Evolutionary conservation across 345 rosid species (phyloP).

Genomic region (Eucalyptus decipiens): DNA sequence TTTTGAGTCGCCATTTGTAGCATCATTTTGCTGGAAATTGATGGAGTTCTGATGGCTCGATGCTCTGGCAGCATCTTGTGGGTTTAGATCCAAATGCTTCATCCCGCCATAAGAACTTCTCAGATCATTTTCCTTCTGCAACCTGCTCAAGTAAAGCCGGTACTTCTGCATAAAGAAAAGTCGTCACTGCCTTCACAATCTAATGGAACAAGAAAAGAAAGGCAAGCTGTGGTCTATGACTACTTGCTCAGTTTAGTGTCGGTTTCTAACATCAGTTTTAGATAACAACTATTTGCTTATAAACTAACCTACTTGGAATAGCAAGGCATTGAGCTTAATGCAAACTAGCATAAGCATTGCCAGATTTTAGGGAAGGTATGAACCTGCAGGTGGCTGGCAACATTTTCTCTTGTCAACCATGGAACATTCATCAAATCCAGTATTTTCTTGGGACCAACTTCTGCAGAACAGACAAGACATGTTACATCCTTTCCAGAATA

Average conservation of each 20-base stretch:
- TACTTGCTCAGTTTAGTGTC: background rate
- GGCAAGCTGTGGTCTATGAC: background rate
- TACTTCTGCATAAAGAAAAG: constrained; percentile 57
- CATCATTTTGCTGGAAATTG: constrained; percentile 19
- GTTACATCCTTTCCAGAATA: background rate
- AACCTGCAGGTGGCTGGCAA: constrained; percentile 97
- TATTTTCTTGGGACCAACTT: constrained; percentile 95
- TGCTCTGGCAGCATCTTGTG: constrained; percentile 24
- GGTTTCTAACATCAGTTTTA: background rate
- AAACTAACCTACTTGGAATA: background rate
- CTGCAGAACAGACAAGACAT: constrained; percentile 17
- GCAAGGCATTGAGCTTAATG: background rate
- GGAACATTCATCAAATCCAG: constrained; percentile 95
- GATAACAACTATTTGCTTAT: background rate
- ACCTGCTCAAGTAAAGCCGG: constrained; percentile 80
- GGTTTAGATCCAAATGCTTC: constrained; percentile 45
- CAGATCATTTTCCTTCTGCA: constrained; percentile 58
- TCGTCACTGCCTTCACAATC: background rate
- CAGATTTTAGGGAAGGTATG: background rate
- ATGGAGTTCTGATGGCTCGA: constrained; percentile 26
- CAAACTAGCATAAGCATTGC: background rate
- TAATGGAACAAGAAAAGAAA: background rate
- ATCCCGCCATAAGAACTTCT: constrained; percentile 31
- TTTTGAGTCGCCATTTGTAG: constrained; percentile 11
- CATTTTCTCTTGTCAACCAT: constrained; percentile 91